phyloP scores from a whole-genome alignment of 495 filamentous ascomycete genomes.

The Terfezia boudieri region DNA sequence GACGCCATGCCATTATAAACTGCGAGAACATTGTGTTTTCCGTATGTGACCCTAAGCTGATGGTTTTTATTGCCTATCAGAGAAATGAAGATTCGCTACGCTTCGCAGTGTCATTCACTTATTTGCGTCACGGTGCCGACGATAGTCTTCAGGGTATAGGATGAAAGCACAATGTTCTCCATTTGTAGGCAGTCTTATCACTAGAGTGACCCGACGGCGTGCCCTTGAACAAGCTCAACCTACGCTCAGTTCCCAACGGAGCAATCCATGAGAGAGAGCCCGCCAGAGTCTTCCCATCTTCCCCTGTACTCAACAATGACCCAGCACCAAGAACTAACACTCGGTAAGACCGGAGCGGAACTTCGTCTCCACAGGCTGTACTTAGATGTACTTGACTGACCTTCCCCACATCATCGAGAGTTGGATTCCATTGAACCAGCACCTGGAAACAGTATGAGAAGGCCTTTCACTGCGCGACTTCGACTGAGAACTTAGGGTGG shows the following conservation, averaged over 20 bases:
- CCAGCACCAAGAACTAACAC: conserved; percentile 13
- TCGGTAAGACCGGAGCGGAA: conserved; percentile 1
- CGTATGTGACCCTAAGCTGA: conserved; percentile 11
- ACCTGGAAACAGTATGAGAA: conserved; percentile 9
- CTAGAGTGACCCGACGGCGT: conserved; percentile 4
- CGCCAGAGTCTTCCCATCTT: conserved; percentile 10
- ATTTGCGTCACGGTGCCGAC: conserved; percentile 13
- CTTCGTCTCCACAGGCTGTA: conserved; percentile 16
- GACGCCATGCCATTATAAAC: conserved; percentile 11
- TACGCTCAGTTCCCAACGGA: conserved; percentile 12
- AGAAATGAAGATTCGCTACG: conserved; percentile 15
- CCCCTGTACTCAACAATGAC: conserved; percentile 9
- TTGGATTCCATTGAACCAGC: conserved; percentile 2
- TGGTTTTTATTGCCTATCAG: background rate
- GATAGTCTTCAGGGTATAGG: conserved; percentile 14
- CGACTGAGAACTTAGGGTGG: conserved; percentile 12
- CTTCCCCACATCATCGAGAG: conserved; percentile 6
- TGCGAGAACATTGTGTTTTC: conserved; percentile 15
- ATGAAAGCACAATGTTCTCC: conserved; percentile 15
- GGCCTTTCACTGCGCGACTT: conserved; percentile 14
- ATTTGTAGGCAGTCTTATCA: conserved; percentile 11
- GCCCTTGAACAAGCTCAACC: conserved; percentile 10
- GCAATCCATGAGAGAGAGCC: conserved; percentile 5
- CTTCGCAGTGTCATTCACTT: conserved; percentile 8
- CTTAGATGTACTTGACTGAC: conserved; percentile 10